Evolutionary conservation across 345 rosid species (phyloP), one percentile per base, ranked within the genome.

Genomic region (Moringa oleifera): DNA sequence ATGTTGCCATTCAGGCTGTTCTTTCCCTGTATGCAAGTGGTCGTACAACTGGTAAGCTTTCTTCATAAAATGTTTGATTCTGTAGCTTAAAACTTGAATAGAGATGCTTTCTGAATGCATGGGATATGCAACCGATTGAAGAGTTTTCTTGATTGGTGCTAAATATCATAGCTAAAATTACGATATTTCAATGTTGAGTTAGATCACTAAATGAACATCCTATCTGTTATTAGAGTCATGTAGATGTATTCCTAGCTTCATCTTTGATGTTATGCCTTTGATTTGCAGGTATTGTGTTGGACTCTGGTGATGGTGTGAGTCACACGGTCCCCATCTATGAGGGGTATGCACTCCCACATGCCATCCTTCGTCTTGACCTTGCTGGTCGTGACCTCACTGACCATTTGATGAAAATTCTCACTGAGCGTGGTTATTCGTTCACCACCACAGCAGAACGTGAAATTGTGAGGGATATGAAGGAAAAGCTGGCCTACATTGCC

Each of bases 371-470:
- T 82, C 91, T 91, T 65, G 92, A 89, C 72, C 81, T 91, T 53
- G 96, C 94, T 0, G 98, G 98, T 0, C 90, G 96, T 71, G 96
- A 91, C 71, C 92, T 91, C n/a, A 89, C 98, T 0, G 98, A 87
- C 67, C 53, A 62, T 66, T 62, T 87, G 75, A 89, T 89, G 96
- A 92, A 89, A 74, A 92, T 92, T 65, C 82, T 92, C 6, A 89
- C 98, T 0, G 98, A 89, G 79, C 90, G 98, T 77, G 95, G 98
- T 7, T 89, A 92, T 76, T 89, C 95, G 4, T 89, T 89, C 85
- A 92, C 95, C 75, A 92, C 98, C 68, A 83, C 95, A 52, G 96
- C 96, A 0, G 96, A 92, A 83, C 92, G 98, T 41, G 98, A 91
- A 83, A 91, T 91, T 22, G 96, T 91, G 55, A 86, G 98, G 67